Evolutionary conservation across 371 early-diverging fungal species (phyloP), one percentile per base, ranked within the genome.

Genomic region (Circinella minor): DNA sequence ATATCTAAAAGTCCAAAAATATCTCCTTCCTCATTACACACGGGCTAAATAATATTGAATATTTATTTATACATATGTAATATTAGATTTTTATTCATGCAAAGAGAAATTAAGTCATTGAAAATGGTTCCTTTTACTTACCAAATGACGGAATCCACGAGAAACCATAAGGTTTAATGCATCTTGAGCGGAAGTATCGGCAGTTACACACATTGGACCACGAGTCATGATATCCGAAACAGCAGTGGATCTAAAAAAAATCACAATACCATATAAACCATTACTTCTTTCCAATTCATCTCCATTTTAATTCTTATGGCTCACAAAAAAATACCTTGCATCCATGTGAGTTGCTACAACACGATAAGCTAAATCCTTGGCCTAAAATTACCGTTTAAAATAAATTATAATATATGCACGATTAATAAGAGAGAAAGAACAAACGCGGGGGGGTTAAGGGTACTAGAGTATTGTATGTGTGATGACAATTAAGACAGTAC

Each of bases 1-100:
- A 98, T 95, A 83, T 98, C 98, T 61, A 97, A 81, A 51, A 96
- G 77, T n/a, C 98, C 98, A 61, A 96, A 94, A 38, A 98, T 94
- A 73, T 95, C 95, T 60, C 91, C 94, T 75, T 91, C 90, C 57
- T 93, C 92, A 71, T 91, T 89, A 72, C 94, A 93, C 39, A 95
- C 95, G 9, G 94, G 96, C 85, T 85, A 67, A 18, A 38, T 36
- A n/a, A 36, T 36, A 39, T 57, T 17, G 36, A 36, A 57, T 15
- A 38, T 27, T 1, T 27, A 27, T 27, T 27, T 27, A 27, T 27
- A 27, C 27, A 27, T 27, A 27, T 27, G 0, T 27, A 27, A 27
- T 27, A 27, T 27, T 27, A 27, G 27, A 27, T 43, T 43, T 43
- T 43, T 43, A 9, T 43, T 43, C 27, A 27, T 27, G 27, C 27